Evolutionary conservation across 805 yeast species (phyloP), one percentile per base, ranked within the genome.

Genomic region (Kodamaea kaohsiungensis): DNA sequence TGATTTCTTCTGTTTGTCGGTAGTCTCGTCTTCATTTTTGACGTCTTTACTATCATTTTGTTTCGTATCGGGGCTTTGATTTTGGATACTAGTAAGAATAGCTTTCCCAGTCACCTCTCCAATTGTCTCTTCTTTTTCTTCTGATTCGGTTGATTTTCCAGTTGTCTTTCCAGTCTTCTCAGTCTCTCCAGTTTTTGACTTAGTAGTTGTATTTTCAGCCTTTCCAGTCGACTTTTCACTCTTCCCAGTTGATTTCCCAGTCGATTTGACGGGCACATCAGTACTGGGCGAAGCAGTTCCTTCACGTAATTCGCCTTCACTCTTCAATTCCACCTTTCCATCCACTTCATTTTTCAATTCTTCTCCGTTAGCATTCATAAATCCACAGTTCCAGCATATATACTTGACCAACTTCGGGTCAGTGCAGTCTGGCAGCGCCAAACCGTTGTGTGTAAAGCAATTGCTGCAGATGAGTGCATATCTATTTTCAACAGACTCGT

Each of bases 401-500:
- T 86, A 89, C 50, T 67, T 70, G 7, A 88, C 83, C 4, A 67
- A 62, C 1, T 60, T 62, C 0, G 93, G 87, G 52, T 70, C 64
- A 2, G 65, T 56, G 55, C 78, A 71, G 7, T 87, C 87, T 1
- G 89, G 91, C 3, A 91, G 89, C 0, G 96, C 96, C 46, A 89
- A 75, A 1, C 96, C 96, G 63, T 90, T 89, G 68, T 89, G 96
- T 15, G 75, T 76, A 18, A 68, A 72, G 64, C 96, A 89, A n/a
- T 76, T 70, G 16, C 63, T 58, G 65, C 96, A 89, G 13, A 89
- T 87, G 59, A 89, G 75, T 0, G 96, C 96, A 65, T 77, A 87
- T 45, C 96, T 69, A 54, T 73, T 72, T 45, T 82, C 82, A 47
- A 83, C 74, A 46, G 80, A 68, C 62, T 88, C 93, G 67, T 85